Conservation (phyloP, 176 grass and related monocot species). For the Triticum aestivum region DNA sequence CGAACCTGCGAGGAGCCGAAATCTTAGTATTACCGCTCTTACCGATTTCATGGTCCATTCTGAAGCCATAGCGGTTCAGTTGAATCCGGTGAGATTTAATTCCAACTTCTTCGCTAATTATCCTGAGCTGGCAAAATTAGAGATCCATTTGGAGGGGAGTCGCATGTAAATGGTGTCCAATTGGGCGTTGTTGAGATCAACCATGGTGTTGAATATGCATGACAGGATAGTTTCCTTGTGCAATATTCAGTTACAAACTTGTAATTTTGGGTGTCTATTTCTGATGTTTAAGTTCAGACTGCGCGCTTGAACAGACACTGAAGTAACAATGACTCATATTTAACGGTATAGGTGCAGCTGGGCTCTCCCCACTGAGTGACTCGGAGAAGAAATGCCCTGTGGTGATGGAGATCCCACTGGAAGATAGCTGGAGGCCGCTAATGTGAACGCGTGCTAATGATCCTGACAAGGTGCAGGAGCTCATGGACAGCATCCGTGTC, state of each 20-base stretch:
- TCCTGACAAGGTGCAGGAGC: conserved; percentile 73
- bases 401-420: conserved; percentile 74
- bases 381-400: conserved; percentile 58
- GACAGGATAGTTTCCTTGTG: not conserved
- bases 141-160: not conserved
- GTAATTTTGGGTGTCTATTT: not conserved
- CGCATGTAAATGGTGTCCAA: not conserved
- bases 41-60: not conserved
- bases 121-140: not conserved
- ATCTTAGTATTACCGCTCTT: too few species aligned
- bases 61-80: not conserved
- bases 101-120: not conserved
- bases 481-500: conserved; percentile 78
- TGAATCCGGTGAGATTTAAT: not conserved
- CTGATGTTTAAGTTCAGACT: not conserved
- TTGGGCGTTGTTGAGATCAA: not conserved
- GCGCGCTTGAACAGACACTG: not conserved
- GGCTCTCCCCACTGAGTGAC: conserved; percentile 23
- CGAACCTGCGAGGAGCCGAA: not conserved
- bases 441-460: conserved; percentile 58
- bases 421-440: conserved; percentile 50
- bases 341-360: conserved; percentile 20
- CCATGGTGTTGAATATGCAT: not conserved
- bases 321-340: not conserved
- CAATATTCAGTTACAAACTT: not conserved